Percentiles rank a stretch among this genome's conserved stretches.
Evolutionary conservation across 2,329 filamentous ascomycete genomes (phyloP).

Genomic region (Metarhizium anisopliae): DNA sequence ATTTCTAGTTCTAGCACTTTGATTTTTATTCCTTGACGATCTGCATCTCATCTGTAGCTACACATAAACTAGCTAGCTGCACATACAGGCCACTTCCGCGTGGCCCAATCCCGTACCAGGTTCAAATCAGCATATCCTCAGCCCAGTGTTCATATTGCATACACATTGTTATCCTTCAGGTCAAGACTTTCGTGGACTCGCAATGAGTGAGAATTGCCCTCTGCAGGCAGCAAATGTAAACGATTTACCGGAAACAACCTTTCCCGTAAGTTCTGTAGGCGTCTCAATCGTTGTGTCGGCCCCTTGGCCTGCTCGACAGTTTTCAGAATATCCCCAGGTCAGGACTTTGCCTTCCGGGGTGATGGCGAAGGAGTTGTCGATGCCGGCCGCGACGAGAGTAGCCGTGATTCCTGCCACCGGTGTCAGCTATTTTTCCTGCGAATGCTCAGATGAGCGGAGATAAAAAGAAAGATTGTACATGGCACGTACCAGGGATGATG

Average conservation of each 20-base stretch:
- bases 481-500: constrained; percentile 14
- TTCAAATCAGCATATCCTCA: neutral
- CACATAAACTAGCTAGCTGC: neutral
- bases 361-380: constrained; percentile 60
- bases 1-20: no score
- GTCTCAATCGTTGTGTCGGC: constrained; percentile 20
- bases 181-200: neutral
- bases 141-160: neutral
- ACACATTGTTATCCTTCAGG: neutral
- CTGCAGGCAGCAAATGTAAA: constrained; percentile 7
- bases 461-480: neutral
- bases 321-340: constrained; percentile 64
- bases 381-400: constrained; percentile 43
- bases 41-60: neutral
- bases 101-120: neutral
- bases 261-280: constrained; percentile 4
- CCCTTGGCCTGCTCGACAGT: constrained; percentile 65
- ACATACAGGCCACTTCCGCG: neutral
- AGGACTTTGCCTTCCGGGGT: constrained; percentile 57
- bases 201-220: constrained; percentile 5
- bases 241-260: neutral
- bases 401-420: constrained; percentile 6
- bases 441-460: neutral
- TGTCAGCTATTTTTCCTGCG: neutral
- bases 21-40: neutral